Evolutionary conservation across 805 yeast species (phyloP).

Genomic region (Wickerhamomyces xylosicus): DNA sequence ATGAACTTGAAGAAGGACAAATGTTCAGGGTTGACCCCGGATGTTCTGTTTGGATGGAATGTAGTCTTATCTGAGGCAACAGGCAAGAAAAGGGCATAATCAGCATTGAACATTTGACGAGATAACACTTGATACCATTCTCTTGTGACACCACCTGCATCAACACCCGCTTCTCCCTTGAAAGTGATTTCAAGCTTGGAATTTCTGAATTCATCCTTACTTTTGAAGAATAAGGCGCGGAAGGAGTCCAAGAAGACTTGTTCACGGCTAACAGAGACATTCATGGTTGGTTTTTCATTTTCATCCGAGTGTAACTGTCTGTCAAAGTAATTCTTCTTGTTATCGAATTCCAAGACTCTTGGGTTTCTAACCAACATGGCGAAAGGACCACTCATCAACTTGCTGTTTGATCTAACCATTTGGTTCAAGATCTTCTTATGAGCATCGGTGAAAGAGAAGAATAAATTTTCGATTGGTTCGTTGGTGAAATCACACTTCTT

Average conservation of each 20-base stretch:
- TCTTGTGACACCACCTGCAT: constrained; percentile 96
- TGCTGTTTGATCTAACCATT: constrained; percentile 86
- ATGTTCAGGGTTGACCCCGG: constrained; percentile 90
- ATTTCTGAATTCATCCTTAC: constrained; percentile 60
- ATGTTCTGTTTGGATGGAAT: constrained; percentile 89
- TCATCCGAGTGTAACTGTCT: constrained; percentile 51
- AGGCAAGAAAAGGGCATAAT: constrained; percentile 84
- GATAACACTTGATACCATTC: constrained; percentile 96
- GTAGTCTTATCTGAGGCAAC: constrained; percentile 89
- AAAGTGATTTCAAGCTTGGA: constrained; percentile 74
- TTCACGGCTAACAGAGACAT: constrained; percentile 70
- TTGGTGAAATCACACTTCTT: constrained; percentile 55
- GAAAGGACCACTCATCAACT: constrained; percentile 93
- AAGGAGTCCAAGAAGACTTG: constrained; percentile 90
- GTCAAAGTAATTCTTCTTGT: constrained; percentile 78
- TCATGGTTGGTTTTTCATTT: constrained; percentile 33
- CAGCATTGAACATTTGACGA: constrained; percentile 93
- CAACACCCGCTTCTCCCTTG: constrained; percentile 91
- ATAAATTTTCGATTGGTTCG: constrained; percentile 68
- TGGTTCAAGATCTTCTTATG: constrained; percentile 82
- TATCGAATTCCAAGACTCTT: constrained; percentile 86
- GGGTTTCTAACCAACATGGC: constrained; percentile 83
- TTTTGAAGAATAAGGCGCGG: constrained; percentile 68
- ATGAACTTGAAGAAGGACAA: constrained; percentile 86
- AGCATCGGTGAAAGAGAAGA: constrained; percentile 80